Base-by-base conservation (phyloP, 768 basidiomycete species). In the Agaricus blazei region DNA sequence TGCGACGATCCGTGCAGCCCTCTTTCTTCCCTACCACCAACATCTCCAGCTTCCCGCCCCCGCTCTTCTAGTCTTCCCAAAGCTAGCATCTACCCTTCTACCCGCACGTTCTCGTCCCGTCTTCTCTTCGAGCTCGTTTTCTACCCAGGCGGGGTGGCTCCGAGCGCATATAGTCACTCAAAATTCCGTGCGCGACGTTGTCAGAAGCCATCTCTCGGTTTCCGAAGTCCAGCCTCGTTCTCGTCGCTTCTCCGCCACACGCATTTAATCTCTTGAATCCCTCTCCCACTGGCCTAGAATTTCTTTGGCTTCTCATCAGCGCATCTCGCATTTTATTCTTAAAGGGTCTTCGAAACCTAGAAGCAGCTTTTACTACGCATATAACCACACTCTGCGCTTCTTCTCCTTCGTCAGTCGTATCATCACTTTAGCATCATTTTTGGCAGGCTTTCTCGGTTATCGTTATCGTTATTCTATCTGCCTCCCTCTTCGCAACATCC, bases 1-100 rank as follows among this genome's bases (percentile, higher is more conserved):
- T 11, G 19, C 54, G 24, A 26, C 11, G 28, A 14, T 26, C 9
- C 12, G 11, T 55, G 38, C 28, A 2, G 29, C 29, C 47, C 40
- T 48, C 47, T 55, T 55, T 48, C 54, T 55, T 55, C 47, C 41
- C 29, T 48, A 55, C 54, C 54, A 49, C 54, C 54, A 55, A 31
- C 54, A 55, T 48, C 47, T 41, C 54, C 54, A 48, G 12, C 47
- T 37, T 42, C 41, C 40, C 6, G 0, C 19, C 29, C 43, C 52
- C 24, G 37, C 28, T 45, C 44, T 42, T 42, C 54, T 48, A 55
- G 42, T 42, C 43, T 52, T 44, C 29, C 43, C 43, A 55, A 48
- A 24, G 23, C 54, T 55, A 55, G 48, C 38, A 19, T 43, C 54
- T 55, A 55, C 47, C 27, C 37, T 34, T 48, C 38, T 48, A 48